phyloP scores from a whole-genome alignment of 768 basidiomycete genomes.

The Bullera alba region DNA sequence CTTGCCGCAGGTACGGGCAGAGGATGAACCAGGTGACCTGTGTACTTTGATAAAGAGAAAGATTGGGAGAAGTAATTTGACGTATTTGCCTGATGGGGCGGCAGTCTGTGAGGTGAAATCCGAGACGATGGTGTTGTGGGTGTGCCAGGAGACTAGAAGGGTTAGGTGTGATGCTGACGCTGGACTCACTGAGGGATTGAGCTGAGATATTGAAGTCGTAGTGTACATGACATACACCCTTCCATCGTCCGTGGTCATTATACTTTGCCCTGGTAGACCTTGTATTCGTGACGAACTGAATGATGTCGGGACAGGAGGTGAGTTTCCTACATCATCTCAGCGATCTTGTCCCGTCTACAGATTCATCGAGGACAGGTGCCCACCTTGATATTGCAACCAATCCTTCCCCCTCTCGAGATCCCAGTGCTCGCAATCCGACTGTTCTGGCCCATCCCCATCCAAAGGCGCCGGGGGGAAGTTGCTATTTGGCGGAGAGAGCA shows the following conservation, averaged over 20 bases:
- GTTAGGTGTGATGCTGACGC: not conserved
- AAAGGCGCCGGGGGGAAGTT: constrained; percentile 37
- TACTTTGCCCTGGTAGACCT: constrained; percentile 26
- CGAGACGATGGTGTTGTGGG: constrained; percentile 2
- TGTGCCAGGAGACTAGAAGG: not conserved
- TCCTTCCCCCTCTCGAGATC: constrained; percentile 17
- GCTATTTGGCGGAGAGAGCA: constrained; percentile 15
- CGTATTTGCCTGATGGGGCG: constrained; percentile 2
- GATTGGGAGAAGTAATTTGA: constrained; percentile 2
- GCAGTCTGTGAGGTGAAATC: not conserved
- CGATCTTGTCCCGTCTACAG: not conserved
- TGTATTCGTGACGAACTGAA: constrained; percentile 15
- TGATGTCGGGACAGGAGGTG: constrained; percentile 5
- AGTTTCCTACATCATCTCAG: not conserved
- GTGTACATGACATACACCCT: constrained; percentile 27
- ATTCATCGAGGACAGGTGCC: not conserved
- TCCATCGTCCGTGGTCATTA: constrained; percentile 22
- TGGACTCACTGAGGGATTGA: constrained; percentile 1
- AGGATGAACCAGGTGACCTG: not conserved
- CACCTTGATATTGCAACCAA: constrained; percentile 15
- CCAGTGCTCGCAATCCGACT: constrained; percentile 37
- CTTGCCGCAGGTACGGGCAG: not conserved
- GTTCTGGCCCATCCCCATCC: constrained; percentile 31
- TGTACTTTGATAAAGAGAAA: not conserved
- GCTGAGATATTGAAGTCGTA: constrained; percentile 9